Percentiles rank a stretch among this genome's conserved stretches.
These are phyloP conservation scores for Curvularia hawaiiensis DNA, from an alignment of 2,329 filamentous ascomycete species.

Conservation along the genomic window DNA sequence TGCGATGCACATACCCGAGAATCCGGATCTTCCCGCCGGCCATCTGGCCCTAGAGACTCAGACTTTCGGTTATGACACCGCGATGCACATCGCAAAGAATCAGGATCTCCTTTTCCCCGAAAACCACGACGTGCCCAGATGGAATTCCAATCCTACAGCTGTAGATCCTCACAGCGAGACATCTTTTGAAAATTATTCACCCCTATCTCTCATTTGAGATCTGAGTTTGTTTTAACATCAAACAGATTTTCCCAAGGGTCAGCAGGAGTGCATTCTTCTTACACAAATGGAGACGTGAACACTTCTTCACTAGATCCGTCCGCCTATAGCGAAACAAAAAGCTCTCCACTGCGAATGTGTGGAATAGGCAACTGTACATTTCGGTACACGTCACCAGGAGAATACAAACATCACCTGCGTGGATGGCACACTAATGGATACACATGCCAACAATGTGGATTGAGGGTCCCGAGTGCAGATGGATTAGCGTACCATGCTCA, in stretches of 20 bases:
- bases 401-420: neutral
- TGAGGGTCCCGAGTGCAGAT: too few species aligned
- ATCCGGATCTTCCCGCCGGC: too few species aligned
- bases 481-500: rapidly evolving
- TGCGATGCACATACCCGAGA: too few species aligned
- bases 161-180: neutral
- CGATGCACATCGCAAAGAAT: too few species aligned
- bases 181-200: neutral
- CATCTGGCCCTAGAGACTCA: neutral
- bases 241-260: neutral
- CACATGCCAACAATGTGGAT: neutral
- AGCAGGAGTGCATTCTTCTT: neutral
- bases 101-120: neutral
- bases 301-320: neutral
- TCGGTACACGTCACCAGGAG: neutral
- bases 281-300: neutral
- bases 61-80: neutral
- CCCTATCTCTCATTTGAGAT: neutral
- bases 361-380: neutral
- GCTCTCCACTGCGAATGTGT: neutral
- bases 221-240: neutral
- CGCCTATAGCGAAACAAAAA: neutral
- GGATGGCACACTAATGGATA: rapidly evolving
- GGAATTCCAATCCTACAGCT: neutral
- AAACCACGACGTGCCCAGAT: neutral